Conservation (phyloP, 139 green algal genomes). For the Chlamydomonas sp. region DNA sequence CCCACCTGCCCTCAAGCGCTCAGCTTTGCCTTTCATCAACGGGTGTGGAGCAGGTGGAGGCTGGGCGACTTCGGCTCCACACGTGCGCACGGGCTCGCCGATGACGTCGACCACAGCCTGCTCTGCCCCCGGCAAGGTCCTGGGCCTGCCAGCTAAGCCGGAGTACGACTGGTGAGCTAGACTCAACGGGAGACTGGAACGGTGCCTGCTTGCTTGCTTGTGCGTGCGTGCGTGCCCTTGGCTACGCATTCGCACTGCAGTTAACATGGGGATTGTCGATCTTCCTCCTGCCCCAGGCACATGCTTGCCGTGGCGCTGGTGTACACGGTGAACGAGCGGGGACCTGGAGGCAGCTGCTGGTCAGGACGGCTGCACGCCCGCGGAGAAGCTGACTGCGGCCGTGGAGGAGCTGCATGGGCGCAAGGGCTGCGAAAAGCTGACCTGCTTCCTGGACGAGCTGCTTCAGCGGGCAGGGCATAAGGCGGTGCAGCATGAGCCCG, state of each 20-base stretch:
- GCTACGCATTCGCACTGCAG: too few relatives aligned
- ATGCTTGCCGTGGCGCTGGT: slow-evolving; percentile 32
- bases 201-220: background rate
- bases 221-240: background rate
- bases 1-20: background rate
- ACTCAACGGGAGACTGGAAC: background rate
- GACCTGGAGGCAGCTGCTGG: slow-evolving; percentile 6
- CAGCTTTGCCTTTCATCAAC: too few relatives aligned
- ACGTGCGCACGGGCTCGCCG: background rate
- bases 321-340: background rate
- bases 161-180: slow-evolving; percentile 22
- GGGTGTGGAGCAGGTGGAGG: slow-evolving; percentile 21
- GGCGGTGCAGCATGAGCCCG: too few relatives aligned
- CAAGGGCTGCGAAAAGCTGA: background rate
- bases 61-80: slow-evolving; percentile 28
- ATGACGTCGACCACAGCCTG: slow-evolving; percentile 1
- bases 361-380: slow-evolving; percentile 8
- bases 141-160: background rate
- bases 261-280: too few relatives aligned
- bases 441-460: too few relatives aligned
- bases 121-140: background rate
- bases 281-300: background rate
- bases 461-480: too few relatives aligned
- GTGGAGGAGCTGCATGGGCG: background rate
- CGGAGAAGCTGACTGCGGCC: background rate